phyloP scores from a whole-genome alignment of 176 grass and related monocot species.

The Ensete ventricosum region DNA sequence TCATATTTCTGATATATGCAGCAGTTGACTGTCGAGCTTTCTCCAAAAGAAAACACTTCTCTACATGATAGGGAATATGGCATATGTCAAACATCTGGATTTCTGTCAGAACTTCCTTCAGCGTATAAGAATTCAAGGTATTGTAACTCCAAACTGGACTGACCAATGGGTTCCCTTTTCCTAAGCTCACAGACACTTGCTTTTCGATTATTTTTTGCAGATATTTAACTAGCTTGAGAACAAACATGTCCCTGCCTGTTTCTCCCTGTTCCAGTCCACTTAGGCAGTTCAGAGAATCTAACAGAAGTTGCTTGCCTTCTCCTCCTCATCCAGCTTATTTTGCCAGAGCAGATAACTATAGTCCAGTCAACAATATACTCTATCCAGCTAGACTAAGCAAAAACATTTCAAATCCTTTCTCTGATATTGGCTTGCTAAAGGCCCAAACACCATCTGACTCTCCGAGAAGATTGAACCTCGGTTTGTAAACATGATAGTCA shows the following conservation, averaged over 20 bases:
- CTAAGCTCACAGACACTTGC: background rate
- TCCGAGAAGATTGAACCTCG: conserved; percentile 39
- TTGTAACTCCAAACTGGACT: background rate
- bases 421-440: conserved; percentile 33
- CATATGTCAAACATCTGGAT: conserved; percentile 24
- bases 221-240: conserved; percentile 29
- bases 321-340: conserved; percentile 81
- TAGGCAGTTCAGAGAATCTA: conserved; percentile 52
- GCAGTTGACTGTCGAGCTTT: conserved; percentile 28
- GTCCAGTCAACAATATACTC: conserved; percentile 55
- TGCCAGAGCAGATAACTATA: conserved; percentile 64
- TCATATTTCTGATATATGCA: conserved; percentile 3
- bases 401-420: conserved; percentile 35
- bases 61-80: conserved; percentile 35
- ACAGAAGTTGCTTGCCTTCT: conserved; percentile 74
- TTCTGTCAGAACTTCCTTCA: conserved; percentile 32
- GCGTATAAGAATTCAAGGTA: conserved; percentile 40
- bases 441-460: conserved; percentile 37
- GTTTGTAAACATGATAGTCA: background rate
- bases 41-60: conserved; percentile 52
- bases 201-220: conserved; percentile 26
- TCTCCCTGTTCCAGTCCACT: conserved; percentile 81
- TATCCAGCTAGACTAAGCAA: conserved; percentile 42
- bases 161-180: background rate
- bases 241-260: conserved; percentile 73